These are phyloP conservation scores for Wickerhamomyces sydowiorum DNA, from an alignment of 805 yeast species.

Conservation along the genomic window DNA sequence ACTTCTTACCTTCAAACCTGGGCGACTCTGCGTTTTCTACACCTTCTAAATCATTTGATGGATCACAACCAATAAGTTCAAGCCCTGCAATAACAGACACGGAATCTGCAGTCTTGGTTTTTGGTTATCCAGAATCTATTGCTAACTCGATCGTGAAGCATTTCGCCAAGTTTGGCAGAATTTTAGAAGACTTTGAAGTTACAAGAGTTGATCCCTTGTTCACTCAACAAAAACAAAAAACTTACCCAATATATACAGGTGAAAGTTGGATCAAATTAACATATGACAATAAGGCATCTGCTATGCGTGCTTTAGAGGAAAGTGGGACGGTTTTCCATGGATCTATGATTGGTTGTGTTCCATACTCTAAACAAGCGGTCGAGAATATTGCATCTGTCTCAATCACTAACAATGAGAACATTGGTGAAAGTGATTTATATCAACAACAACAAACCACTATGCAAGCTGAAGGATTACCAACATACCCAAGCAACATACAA, in stretches of 20 bases:
- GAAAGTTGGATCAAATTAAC: constrained; percentile 90
- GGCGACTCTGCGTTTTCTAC: constrained; percentile 13
- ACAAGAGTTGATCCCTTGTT: constrained; percentile 22
- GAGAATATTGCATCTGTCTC: constrained; percentile 49
- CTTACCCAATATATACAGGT: constrained; percentile 74
- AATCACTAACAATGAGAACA: constrained; percentile 38
- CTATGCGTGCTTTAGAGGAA: constrained; percentile 78
- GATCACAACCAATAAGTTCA: background rate
- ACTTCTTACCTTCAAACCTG: constrained; percentile 7
- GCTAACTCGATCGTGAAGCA: constrained; percentile 63
- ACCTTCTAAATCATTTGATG: constrained; percentile 6
- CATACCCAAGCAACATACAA: constrained; percentile 10
- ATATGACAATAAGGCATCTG: constrained; percentile 67
- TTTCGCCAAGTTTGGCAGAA: constrained; percentile 74
- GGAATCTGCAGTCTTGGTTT: constrained; percentile 72
- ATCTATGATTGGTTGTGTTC: constrained; percentile 58
- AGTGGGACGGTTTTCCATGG: constrained; percentile 72
- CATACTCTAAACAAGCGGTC: constrained; percentile 55
- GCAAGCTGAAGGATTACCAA: constrained; percentile 8
- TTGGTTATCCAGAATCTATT: constrained; percentile 81
- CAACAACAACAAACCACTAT: constrained; percentile 6
- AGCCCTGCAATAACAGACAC: constrained; percentile 5
- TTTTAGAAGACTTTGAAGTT: constrained; percentile 67
- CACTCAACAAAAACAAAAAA: constrained; percentile 21
- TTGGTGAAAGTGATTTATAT: constrained; percentile 32